Evolutionary conservation across 2,329 filamentous ascomycete genomes (phyloP).

Genomic region (Eurotiales sp.): DNA sequence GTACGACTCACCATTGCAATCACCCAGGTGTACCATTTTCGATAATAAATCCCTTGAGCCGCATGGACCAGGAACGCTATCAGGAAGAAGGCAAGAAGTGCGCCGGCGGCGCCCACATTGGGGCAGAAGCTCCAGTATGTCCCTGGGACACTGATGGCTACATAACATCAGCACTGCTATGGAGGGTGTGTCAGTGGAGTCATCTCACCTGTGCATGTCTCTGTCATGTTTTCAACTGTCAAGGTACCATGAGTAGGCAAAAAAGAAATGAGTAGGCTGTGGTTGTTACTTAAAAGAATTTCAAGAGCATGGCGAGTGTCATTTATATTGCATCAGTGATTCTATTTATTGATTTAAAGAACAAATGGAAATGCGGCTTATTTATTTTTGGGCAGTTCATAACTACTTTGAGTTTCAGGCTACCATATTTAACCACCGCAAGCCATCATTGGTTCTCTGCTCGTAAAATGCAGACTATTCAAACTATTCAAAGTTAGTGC

Average conservation of each 20-base stretch:
- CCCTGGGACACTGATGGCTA: constrained; percentile 1
- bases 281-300: not conserved
- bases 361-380: not conserved
- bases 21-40: constrained; percentile 10
- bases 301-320: not conserved
- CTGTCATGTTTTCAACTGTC: not conserved
- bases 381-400: not conserved
- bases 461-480: not conserved
- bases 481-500: not conserved
- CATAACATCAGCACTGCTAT: not conserved
- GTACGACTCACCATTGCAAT: constrained; percentile 7
- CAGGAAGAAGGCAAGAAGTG: constrained; percentile 6
- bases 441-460: not conserved
- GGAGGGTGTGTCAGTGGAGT: not conserved
- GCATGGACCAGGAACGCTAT: constrained; percentile 5
- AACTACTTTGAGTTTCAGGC: not conserved
- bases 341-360: not conserved
- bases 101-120: constrained; percentile 3
- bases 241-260: not conserved
- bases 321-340: not conserved
- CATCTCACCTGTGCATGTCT: not conserved
- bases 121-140: constrained; percentile 12
- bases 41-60: constrained; percentile 1
- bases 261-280: not conserved
- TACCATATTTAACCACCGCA: not conserved